Base-by-base conservation (phyloP, 768 basidiomycete species). In the Punctularia strigosozonata region DNA sequence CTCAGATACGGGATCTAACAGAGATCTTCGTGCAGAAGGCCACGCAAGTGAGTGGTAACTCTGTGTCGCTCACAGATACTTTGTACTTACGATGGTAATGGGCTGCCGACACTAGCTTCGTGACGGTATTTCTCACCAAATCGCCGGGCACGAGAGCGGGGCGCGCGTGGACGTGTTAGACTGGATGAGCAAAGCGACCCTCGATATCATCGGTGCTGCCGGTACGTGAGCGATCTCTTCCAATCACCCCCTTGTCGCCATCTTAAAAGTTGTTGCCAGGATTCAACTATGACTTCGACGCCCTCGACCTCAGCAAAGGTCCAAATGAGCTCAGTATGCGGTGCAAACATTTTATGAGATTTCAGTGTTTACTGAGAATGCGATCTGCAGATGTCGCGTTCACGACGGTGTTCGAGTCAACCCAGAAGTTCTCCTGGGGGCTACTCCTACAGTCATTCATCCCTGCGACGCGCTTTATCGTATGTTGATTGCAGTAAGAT, bases 221-320 rank as follows among this genome's bases (percentile, higher is more conserved):
- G 46, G 46, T 32, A 26, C 15, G 53, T 49, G 14, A 17, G 18
- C 31, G 7, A 24, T 46, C 7, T n/a, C 8, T 4, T 32, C 22
- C 13, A 33, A 19, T n/a, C n/a, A n/a, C n/a, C n/a, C 12, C 18
- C 18, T 12, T 1, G n/a, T 5, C 18, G 5, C n/a, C 24, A 5
- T 18, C 30, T 24, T 25, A 36, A 15, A 19, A 4, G 13, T n/a
- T 19, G 17, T 12, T 6, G 30, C 43, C 31, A 54, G 54, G 54
- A 3, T 55, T 55, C 31, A 40, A 43, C 30, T 55, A 55, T 37
- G 34, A 50, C 12, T 53, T 55, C 38, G 41, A 52, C 20, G 43
- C 50, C 7, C 43, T 55, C 21, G 42, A 38, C 17, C 36, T 46
- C 19, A 28, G 39, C 24, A 42, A 47, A 17, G 40, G 43, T 17